Percentiles rank a stretch among this genome's conserved stretches.
Evolutionary conservation across 2,329 filamentous ascomycete species (phyloP).

Genomic region (Dendryphion nanum): DNA sequence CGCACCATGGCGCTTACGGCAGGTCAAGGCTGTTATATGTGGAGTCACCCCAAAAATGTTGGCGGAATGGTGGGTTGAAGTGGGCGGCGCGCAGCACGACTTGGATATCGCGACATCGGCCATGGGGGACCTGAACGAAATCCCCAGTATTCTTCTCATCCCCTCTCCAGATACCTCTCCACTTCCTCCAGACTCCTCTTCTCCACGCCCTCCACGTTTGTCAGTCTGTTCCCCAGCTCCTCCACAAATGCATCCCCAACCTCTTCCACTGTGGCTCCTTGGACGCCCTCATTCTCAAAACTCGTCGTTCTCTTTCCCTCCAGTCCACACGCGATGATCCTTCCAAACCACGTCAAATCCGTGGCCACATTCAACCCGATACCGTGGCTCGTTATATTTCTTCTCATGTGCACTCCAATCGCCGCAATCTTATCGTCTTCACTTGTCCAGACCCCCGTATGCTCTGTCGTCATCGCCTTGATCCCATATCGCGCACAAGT

Average conservation of each 20-base stretch:
- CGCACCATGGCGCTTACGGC: too few species aligned
- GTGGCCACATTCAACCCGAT: conserved; percentile 76
- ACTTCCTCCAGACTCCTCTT: conserved; percentile 1
- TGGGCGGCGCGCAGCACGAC: too few species aligned
- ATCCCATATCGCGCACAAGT: conserved; percentile 63
- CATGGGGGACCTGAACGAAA: too few species aligned
- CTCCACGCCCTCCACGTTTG: conserved; percentile 3
- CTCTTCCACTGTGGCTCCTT: conserved; percentile 33
- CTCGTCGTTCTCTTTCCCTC: conserved; percentile 78
- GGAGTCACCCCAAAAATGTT: too few species aligned
- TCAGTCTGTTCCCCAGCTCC: conserved; percentile 33
- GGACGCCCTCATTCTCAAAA: conserved; percentile 56
- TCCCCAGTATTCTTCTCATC: neutral
- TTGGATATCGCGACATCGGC: too few species aligned
- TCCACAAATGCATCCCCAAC: conserved; percentile 44
- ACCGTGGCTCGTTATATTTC: conserved; percentile 81
- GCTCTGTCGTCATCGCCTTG: conserved; percentile 61
- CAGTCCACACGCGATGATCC: conserved; percentile 89
- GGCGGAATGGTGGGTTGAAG: too few species aligned
- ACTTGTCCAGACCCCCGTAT: conserved; percentile 78
- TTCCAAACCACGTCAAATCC: conserved; percentile 61
- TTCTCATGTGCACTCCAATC: conserved; percentile 83
- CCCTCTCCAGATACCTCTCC: neutral
- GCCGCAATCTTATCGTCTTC: conserved; percentile 73
- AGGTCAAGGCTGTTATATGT: too few species aligned